Conservation (phyloP, 306 rosid genomes). For the Albizia julibrissin region DNA sequence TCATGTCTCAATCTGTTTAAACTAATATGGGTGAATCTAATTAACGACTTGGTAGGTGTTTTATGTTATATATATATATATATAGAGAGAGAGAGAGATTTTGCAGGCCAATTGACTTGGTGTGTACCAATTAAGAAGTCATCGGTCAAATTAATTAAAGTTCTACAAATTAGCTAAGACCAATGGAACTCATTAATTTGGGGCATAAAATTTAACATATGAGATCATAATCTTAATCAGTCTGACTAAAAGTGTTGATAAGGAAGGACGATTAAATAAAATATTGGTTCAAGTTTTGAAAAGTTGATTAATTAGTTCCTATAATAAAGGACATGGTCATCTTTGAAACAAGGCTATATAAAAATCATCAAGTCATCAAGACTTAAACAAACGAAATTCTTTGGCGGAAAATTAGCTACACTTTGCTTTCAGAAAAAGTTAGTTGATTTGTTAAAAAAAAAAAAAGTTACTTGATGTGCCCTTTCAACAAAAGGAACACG, state of each 20-base stretch:
- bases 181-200: background rate
- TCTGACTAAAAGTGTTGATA: background rate
- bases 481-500: too few relatives aligned
- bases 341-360: background rate
- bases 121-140: too few relatives aligned
- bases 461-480: too few relatives aligned
- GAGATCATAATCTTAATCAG: background rate
- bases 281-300: background rate
- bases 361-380: background rate
- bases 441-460: too few relatives aligned
- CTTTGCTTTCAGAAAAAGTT: background rate
- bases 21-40: too few relatives aligned
- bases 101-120: too few relatives aligned
- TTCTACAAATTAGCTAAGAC: background rate
- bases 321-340: background rate
- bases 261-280: background rate
- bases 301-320: background rate
- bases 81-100: too few relatives aligned
- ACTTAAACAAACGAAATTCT: background rate
- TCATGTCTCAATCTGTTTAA: too few relatives aligned
- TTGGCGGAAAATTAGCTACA: background rate
- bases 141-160: too few relatives aligned
- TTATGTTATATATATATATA: too few relatives aligned
- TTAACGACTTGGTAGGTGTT: too few relatives aligned
- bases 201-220: background rate